A percentile compares a stretch with the other conserved stretches of the same genome.
Conservation (phyloP, 106 monocot species). For the Iris macrosiphon region DNA sequence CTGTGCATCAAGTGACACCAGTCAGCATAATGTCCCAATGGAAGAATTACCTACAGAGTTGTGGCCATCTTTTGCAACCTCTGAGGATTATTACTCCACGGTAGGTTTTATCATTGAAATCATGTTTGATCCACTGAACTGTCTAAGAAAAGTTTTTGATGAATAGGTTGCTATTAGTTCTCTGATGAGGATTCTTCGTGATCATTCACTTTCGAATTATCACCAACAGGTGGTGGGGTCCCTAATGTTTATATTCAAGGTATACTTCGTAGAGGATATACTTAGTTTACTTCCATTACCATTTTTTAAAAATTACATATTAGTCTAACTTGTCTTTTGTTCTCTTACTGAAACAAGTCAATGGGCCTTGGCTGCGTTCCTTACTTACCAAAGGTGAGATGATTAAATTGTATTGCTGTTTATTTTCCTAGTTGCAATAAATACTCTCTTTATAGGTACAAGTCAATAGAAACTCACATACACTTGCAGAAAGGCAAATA, state of each 20-base stretch:
- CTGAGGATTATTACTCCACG: conserved; percentile 97
- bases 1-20: conserved; percentile 51
- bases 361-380: conserved; percentile 99
- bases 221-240: conserved; percentile 95
- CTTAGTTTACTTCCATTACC: conserved; percentile 1
- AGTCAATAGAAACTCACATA: too few relatives aligned
- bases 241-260: conserved; percentile 98
- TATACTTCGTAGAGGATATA: conserved; percentile 15
- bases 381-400: conserved; percentile 86
- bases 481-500: too few relatives aligned
- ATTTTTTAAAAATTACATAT: conserved; percentile 7
- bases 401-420: background rate
- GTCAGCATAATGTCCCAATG: conserved; percentile 86
- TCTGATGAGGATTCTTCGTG: conserved; percentile 90
- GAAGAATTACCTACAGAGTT: conserved; percentile 86
- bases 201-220: conserved; percentile 94
- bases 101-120: conserved; percentile 23
- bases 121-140: too few relatives aligned
- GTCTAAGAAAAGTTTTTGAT: conserved; percentile 4
- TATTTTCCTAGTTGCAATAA: background rate
- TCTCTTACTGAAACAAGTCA: conserved; percentile 37
- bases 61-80: conserved; percentile 88
- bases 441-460: background rate
- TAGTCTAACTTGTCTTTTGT: conserved; percentile 7
- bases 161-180: conserved; percentile 90